Base-by-base conservation (phyloP, 2,329 filamentous ascomycete genomes). In the Sporothrix protearum region DNA sequence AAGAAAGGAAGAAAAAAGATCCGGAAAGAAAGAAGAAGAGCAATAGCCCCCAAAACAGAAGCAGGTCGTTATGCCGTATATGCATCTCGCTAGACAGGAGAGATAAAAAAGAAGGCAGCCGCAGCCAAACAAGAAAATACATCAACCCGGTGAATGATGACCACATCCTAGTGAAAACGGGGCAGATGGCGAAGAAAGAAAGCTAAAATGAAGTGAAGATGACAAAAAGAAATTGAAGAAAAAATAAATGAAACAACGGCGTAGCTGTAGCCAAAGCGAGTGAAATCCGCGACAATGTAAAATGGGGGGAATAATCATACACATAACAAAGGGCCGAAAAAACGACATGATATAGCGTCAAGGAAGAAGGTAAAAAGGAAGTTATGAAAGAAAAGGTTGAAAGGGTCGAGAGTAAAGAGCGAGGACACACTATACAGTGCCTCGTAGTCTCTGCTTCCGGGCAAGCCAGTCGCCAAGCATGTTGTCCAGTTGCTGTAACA, bases 391-490 rank as follows among this genome's bases (percentile, higher is more conserved):
- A 33, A 9, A 4, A 59, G 6, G 45, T 22, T 28, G 33, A 42
- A 47, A 8, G 45, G 19, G 25, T 19, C 14, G 12, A 19, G 0
- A 36, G 49, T 22, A n/a, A 22, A 2, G 16, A 14, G 10, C 6
- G 19, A n/a, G 19, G 4, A 61, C 39, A 47, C 16, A 61, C 22
- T 71, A 73, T 49, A 59, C 5, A 3, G n/a, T 53, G 33, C 69
- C 69, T 22, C 72, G 69, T 68, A 66, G 14, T 59, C 72, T 59
- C 36, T 89, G 84, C 83, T 93, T 86, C 78, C 90, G 83, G 79
- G 92, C 86, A 77, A 97, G 84, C 90, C 93, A 94, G 77, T 92
- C 90, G 75, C 91, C 91, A 59, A 97, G 86, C 87, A 97, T 89
- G 25, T 92, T 89, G 81, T 99, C 95, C 75, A 98, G 86, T 85